Evolutionary conservation across 2,329 filamentous ascomycete species (phyloP).

Genomic region (Alternaria hordeiaustralica): DNA sequence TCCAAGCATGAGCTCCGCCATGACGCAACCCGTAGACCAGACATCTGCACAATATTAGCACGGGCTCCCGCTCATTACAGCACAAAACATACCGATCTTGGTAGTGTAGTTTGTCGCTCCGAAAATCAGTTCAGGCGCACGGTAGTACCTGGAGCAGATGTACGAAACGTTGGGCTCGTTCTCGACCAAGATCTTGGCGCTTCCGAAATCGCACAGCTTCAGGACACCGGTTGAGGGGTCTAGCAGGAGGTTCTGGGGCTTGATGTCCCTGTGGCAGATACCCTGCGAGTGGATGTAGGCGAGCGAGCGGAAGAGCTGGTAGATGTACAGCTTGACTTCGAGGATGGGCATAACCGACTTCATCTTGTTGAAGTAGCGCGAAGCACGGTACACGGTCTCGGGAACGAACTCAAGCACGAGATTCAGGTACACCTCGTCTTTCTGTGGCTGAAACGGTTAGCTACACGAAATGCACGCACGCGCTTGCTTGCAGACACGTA

Average conservation of each 20-base stretch:
- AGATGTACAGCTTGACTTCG: conserved; percentile 99
- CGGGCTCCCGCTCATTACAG: conserved; percentile 4
- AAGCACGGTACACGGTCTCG: conserved; percentile 97
- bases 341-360: conserved; percentile 99
- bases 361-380: conserved; percentile 99
- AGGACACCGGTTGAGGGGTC: conserved; percentile 90
- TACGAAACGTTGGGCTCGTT: conserved; percentile 99
- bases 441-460: conserved; percentile 48
- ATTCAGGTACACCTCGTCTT: conserved; percentile 99
- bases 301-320: conserved; percentile 97
- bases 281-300: conserved; percentile 99
- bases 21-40: conserved; percentile 98
- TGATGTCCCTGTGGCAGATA: conserved; percentile 99
- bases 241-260: conserved; percentile 95
- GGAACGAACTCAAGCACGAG: conserved; percentile 97
- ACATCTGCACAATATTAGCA: conserved; percentile 70
- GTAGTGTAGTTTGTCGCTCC: conserved; percentile 99
- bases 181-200: conserved; percentile 97
- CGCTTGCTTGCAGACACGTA: conserved; percentile 57
- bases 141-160: conserved; percentile 99
- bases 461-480: conserved; percentile 24
- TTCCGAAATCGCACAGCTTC: conserved; percentile 98
- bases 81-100: conserved; percentile 84
- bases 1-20: conserved; percentile 98
- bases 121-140: conserved; percentile 96